phyloP scores from a whole-genome alignment of 306 rosid genomes.

The Astragalus glycyphyllos region DNA sequence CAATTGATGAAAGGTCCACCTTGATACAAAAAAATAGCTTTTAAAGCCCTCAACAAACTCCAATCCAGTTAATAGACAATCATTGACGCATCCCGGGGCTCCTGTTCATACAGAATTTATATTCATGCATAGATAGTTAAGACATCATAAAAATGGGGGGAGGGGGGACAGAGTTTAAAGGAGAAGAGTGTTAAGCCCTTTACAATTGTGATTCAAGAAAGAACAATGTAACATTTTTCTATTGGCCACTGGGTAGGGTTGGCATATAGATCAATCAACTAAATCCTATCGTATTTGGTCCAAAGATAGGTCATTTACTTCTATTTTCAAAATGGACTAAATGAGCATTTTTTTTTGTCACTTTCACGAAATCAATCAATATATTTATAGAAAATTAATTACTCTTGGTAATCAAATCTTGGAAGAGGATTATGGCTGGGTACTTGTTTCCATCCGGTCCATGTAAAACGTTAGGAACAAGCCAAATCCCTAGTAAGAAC shows the following conservation, averaged over 20 bases:
- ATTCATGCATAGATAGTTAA: conserved; percentile 39
- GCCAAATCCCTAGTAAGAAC: not conserved
- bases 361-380: conserved; percentile 27
- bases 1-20: conserved; percentile 99
- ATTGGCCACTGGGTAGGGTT: not conserved
- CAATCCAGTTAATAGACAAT: conserved; percentile 88
- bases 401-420: conserved; percentile 23
- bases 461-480: conserved; percentile 19
- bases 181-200: conserved; percentile 29
- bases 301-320: not conserved
- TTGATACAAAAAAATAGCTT: conserved; percentile 81
- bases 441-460: conserved; percentile 26
- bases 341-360: conserved; percentile 21
- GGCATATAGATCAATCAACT: not conserved
- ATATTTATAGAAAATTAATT: conserved; percentile 10
- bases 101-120: conserved; percentile 66
- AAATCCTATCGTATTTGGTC: not conserved
- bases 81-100: conserved; percentile 93
- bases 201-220: conserved; percentile 17
- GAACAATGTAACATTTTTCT: not conserved
- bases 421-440: conserved; percentile 17
- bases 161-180: not conserved
- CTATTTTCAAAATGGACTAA: conserved; percentile 16
- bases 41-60: conserved; percentile 87
- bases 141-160: conserved; percentile 19